Base-by-base conservation (phyloP, 352 stramenopile genomes). In the Phytophthora pinifolia region DNA sequence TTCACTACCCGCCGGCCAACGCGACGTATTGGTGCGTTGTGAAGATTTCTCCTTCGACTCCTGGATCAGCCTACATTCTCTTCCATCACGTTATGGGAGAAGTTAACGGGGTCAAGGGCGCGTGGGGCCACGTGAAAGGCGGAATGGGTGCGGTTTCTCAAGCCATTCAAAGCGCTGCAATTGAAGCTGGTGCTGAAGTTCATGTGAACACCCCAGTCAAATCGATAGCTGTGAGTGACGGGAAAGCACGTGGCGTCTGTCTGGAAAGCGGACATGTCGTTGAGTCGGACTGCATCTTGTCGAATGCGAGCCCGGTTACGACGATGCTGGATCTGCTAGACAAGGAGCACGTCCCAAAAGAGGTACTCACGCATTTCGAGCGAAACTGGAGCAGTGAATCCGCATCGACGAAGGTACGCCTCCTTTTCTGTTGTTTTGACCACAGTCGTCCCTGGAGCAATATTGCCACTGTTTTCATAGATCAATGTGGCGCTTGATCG, bases 51-150 rank as follows among this genome's bases (percentile, higher is more conserved):
- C 87, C 88, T 1, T 93, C 79, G 15, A 89, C 82, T 9, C 84
- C 86, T 37, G 89, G 89, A 35, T 96, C 86, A 2, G 89, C 83
- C 0, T 97, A 97, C 54, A 94, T 97, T 38, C 59, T 97, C 15
- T 88, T 97, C 20, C 89, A 97, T 39, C 89, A 96, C 49, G 90
- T 97, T 17, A 97, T 97, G 89, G 89, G 89, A 15, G 89, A 97
- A 70, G 82, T 92, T 14, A 89, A 92, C 35, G 88, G 87, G 15
- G 57, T 91, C 9, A 94, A 94, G 41, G 88, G 88, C 13, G 83
- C 85, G 42, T 97, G 89, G 89, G 84, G 86, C 0, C 90, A 97
- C 44, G 86, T 97, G 20, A 85, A 92, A 59, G 89, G 89, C 6
- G 89, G 89, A 6, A 97, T 97, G 89, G 89, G 89, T 8, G 60